Base-by-base conservation (phyloP, 2,329 filamentous ascomycete genomes). In the Hypoxylon sp. region DNA sequence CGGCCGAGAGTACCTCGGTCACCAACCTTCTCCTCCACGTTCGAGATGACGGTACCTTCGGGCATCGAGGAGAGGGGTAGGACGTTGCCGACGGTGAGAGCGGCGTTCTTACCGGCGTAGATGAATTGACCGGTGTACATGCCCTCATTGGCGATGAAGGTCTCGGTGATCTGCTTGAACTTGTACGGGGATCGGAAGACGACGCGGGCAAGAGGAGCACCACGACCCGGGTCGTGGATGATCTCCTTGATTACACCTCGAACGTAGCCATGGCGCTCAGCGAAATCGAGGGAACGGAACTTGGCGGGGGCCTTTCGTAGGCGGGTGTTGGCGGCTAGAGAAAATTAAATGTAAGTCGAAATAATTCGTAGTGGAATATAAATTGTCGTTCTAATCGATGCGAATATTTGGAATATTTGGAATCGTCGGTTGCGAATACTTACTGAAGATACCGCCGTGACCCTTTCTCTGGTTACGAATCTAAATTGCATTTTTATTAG, bases 91-190 rank as follows among this genome's bases (percentile, higher is more conserved):
- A 99, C 91, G 81, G 93, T 98, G 81, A 99, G 90, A 76, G 92
- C 88, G 80, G 96, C 96, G 87, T 97, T 96, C 94, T 99, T 99
- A 83, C 96, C 96, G 83, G 95, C 96, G 87, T 99, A 99, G 92
- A 99, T 94, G 90, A 99, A 99, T 87, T 99, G 96, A 83, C 96
- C 96, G 77, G 96, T 98, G 93, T 98, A 99, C 94, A 98, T 98
- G 88, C 96, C 96, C 90, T 98, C 96, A 88, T 98, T 99, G 86
- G 96, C 96, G 83, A 99, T 99, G 92, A 99, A 98, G 78, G 96
- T 99, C 92, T 99, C 94, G 84, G 92, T 95, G 84, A 94, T 87
- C 83, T 94, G 91, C 91, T 97, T 97, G 92, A 93, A 98, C 85
- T 91, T 90, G 92, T 99, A 99, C 80, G 96, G 94, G 86, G 97